Percentiles rank a stretch among this genome's conserved stretches.
Conservation (phyloP, 176 grass and related monocot species). For the Miscanthus lutarioriparius region DNA sequence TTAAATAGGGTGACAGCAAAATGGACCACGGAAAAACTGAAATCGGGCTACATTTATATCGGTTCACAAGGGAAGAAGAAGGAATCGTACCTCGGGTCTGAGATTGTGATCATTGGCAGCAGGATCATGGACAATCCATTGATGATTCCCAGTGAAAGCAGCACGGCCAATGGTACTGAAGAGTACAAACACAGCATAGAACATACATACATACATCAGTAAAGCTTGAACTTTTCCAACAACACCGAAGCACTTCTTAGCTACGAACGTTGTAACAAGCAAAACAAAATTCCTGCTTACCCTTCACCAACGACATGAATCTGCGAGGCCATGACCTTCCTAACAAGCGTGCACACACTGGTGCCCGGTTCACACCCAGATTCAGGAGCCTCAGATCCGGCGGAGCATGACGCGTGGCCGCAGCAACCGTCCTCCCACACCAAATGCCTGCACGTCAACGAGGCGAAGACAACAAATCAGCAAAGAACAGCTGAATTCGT, state of each 20-base stretch:
- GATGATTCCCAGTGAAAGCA: conserved; percentile 67
- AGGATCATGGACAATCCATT: conserved; percentile 59
- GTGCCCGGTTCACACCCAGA: conserved; percentile 29
- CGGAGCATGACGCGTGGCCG: conserved; percentile 35
- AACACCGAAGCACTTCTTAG: not conserved
- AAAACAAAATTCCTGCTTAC: conserved; percentile 37
- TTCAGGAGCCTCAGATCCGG: conserved; percentile 45
- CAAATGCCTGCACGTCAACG: conserved; percentile 64
- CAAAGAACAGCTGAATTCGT: conserved; percentile 2
- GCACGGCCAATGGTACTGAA: conserved; percentile 63
- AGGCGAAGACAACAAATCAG: conserved; percentile 13
- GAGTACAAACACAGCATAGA: conserved; percentile 32
- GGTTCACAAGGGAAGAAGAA: conserved; percentile 33
- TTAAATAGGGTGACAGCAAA: conserved; percentile 44
- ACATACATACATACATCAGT: conserved; percentile 26
- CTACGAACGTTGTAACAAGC: not conserved
- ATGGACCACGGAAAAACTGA: conserved; percentile 43
- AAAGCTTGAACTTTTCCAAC: not conserved
- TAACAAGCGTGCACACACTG: conserved; percentile 49
- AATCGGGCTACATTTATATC: conserved; percentile 36
- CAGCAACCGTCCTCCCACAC: conserved; percentile 88
- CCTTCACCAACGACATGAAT: conserved; percentile 71
- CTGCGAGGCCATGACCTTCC: conserved; percentile 61
- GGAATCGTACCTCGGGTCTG: conserved; percentile 55
- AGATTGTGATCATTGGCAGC: conserved; percentile 42